These are phyloP conservation scores for Fimicolochytrium jonesii DNA, from an alignment of 192 early-diverging fungal species.

Conservation along the genomic window DNA sequence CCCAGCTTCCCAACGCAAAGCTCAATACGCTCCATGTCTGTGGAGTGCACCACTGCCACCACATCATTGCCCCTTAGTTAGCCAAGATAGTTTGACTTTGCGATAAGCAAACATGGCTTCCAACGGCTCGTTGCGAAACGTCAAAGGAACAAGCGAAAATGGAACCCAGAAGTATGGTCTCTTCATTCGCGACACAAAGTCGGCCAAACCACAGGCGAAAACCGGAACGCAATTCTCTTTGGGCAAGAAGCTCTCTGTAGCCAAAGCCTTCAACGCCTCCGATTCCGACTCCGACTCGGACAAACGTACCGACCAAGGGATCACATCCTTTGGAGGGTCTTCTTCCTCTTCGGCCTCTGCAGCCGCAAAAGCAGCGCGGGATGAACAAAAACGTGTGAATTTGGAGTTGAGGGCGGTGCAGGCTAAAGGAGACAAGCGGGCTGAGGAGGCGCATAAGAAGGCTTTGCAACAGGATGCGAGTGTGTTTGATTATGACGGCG, in stretches of 20 bases:
- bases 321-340: conserved; percentile 9
- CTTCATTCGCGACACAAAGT: too few species aligned
- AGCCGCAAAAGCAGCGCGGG: not conserved
- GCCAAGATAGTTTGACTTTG: too few species aligned
- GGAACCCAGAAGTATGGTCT: too few species aligned
- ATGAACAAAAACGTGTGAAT: conserved; percentile 12
- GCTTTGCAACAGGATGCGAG: conserved; percentile 67
- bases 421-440: conserved; percentile 1
- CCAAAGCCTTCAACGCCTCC: not conserved
- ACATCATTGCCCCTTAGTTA: too few species aligned
- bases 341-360: not conserved
- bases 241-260: conserved; percentile 9
- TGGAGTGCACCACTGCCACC: too few species aligned
- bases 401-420: conserved; percentile 20
- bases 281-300: conserved; percentile 14
- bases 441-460: conserved; percentile 48
- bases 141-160: too few species aligned
- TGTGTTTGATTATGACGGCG: conserved; percentile 75
- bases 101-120: too few species aligned
- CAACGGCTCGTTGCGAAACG: too few species aligned
- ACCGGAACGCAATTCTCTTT: conserved; percentile 3
- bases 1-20: too few species aligned
- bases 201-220: too few species aligned
- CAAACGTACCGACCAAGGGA: conserved; percentile 4
- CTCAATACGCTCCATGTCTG: too few species aligned